Percentiles rank a stretch among this genome's conserved stretches.
These are phyloP conservation scores for Panicum miliaceum DNA, from an alignment of 176 grass and related monocot species.

Conservation along the genomic window DNA sequence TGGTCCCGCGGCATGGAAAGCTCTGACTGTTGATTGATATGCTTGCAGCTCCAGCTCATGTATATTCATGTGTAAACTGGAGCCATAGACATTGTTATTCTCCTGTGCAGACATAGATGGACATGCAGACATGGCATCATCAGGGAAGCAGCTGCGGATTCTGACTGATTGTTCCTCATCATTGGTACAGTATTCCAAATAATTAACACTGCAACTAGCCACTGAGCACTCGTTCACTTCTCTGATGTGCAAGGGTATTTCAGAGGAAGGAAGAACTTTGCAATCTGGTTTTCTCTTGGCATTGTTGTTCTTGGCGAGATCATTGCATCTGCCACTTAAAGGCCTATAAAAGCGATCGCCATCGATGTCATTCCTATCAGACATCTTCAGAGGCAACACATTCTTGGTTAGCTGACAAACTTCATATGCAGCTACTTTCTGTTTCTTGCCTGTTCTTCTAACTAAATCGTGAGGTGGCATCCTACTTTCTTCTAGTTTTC, in stretches of 20 bases:
- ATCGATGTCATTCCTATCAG: slow-evolving; percentile 19
- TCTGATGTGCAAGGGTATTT: slow-evolving; percentile 18
- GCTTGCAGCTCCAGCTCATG: slow-evolving; percentile 65
- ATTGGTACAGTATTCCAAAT: slow-evolving; percentile 22
- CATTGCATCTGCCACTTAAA: slow-evolving; percentile 19
- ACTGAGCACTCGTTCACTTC: slow-evolving; percentile 58
- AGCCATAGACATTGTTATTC: not conserved
- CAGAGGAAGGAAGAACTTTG: not conserved
- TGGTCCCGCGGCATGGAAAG: slow-evolving; percentile 53
- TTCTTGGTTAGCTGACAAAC: slow-evolving; percentile 19
- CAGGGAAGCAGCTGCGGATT: slow-evolving; percentile 1
- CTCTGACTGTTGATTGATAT: slow-evolving; percentile 56
- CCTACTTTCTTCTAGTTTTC: slow-evolving; percentile 15
- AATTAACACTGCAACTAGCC: slow-evolving; percentile 53
- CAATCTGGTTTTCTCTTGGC: not conserved
- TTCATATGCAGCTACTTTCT: slow-evolving; percentile 25
- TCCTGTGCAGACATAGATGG: not conserved
- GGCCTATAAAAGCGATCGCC: slow-evolving; percentile 11
- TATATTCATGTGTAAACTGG: slow-evolving; percentile 30
- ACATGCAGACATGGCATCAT: slow-evolving; percentile 45
- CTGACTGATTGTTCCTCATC: slow-evolving; percentile 16
- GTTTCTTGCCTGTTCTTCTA: slow-evolving; percentile 40
- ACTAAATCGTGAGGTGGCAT: slow-evolving; percentile 23
- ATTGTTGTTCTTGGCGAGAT: slow-evolving; percentile 13
- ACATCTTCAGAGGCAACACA: slow-evolving; percentile 5